Base-by-base conservation (phyloP, 345 rosid genomes). In the Melaleuca alternifolia region DNA sequence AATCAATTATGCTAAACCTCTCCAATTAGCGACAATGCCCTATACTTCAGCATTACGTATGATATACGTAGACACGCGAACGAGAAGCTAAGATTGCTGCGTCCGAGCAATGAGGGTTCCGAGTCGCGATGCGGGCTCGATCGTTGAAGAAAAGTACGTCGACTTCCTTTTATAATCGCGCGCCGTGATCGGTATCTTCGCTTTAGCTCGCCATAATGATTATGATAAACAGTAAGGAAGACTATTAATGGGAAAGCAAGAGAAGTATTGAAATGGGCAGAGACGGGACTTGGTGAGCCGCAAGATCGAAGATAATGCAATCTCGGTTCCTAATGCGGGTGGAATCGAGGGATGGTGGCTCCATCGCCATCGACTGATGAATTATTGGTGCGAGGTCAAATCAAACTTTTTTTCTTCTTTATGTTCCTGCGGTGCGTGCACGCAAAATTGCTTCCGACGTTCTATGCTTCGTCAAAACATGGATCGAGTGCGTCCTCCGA, bases 51-150 rank as follows among this genome's bases (percentile, higher is more conserved):
- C 26, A 12, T 59, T 12, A 59, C 26, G 16, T 16, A n/a, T 0
- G 30, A 4, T 8, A 33, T 18, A 18, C 6, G 7, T 12, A 53
- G 5, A 30, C 15, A n/a, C n/a, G n/a, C n/a, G 7, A 28, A 62
- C 21, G 8, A 30, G 44, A 30, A 62, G 9, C 11, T 7, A 30
- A 62, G 5, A 30, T 7, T 1, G 5, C 15, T 15, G 5, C 46
- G 30, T 8, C 11, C 10, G 0, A 65, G 46, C 3, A 16, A 9
- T 5, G 30, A 3, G 1, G 12, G 41, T 33, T 37, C 16, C 0
- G 0, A 5, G 6, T 33, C 12, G 6, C 37, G 11, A 7, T 1
- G 1, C 8, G 11, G 18, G 9, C 10, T 33, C 77, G 46, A 65
- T 33, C 12, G 5, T 65, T 33, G 30, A 16, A 18, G 44, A 65